phyloP scores from a whole-genome alignment of 1,139 yeast genomes.

The Pichia inconspicua region DNA sequence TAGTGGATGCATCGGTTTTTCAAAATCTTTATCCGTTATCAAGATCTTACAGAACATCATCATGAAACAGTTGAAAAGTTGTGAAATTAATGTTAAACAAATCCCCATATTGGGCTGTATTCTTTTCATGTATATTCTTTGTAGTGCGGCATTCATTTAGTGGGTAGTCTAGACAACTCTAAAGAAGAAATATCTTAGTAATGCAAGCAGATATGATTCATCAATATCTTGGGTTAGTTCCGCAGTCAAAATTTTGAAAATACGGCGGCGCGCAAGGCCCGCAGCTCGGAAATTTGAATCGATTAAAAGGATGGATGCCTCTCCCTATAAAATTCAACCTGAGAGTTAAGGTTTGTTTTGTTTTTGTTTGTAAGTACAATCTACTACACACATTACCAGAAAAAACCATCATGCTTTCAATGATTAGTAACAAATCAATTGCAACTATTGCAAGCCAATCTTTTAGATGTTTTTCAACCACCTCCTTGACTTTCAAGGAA shows the following conservation, averaged over 20 bases:
- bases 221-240: background rate
- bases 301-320: background rate
- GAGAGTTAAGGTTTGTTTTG: background rate
- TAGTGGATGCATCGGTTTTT: constrained; percentile 60
- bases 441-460: background rate
- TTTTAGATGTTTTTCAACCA: background rate
- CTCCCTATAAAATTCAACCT: background rate
- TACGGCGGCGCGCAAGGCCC: no score
- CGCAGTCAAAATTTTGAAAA: no score
- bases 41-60: constrained; percentile 64
- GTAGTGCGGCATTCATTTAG: background rate
- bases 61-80: constrained; percentile 71
- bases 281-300: no score
- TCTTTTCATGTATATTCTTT: constrained; percentile 5
- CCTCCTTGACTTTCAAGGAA: constrained; percentile 5
- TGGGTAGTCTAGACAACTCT: background rate
- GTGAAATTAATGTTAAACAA: constrained; percentile 44
- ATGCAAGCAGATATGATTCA: background rate
- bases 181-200: background rate
- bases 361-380: background rate
- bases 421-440: background rate
- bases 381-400: background rate
- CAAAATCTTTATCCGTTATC: constrained; percentile 48
- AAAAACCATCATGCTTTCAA: background rate
- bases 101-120: constrained; percentile 27